Evolutionary conservation across 495 filamentous ascomycete species (phyloP), one percentile per base, ranked within the genome.

Genomic region (Podospora comata): DNA sequence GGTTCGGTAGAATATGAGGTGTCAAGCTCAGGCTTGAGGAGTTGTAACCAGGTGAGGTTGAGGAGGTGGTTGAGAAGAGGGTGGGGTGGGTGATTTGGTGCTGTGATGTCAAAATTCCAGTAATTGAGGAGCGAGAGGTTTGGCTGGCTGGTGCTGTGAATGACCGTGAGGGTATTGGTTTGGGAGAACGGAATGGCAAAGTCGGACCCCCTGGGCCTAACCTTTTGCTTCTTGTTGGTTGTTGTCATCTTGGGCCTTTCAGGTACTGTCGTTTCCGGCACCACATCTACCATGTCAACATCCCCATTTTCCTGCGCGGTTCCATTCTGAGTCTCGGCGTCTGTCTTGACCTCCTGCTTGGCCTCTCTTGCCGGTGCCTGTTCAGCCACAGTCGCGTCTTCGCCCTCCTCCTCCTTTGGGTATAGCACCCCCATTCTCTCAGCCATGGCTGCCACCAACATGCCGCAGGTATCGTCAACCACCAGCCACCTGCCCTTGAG

Each of bases 351-450:
- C 11, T 62, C 65, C 30, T 63, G 27, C 13, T 71, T 65, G 32
- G 30, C 9, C 15, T 68, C 60, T 32, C 7, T 32, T 32, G 7
- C 30, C 30, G 28, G 48, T 19, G 69, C 30, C 54, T 67, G 23
- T 23, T 63, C 58, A 4, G 26, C 28, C 27, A 58, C 64, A 63
- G 70, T 61, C 13, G 64, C 65, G 20, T 60, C 67, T 59, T 72
- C 76, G 5, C 80, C 78, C 0, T 77, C 76, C 0, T 85, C 81
- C 39, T 77, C 76, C 16, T 78, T 66, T 5, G 71, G 65, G 74
- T 92, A 85, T 1, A 99, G 83, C 54, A 98, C 87, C 0, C 92
- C 93, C 88, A 98, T 93, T 65, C 90, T 85, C 77, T 99, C 95
- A 0, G 95, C 95, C 81, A 97, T 84, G 0, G 93, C 92, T 0